Evolutionary conservation across 495 filamentous ascomycete species (phyloP), one percentile per base, ranked within the genome.

Genomic region (Aspergillus conjunctus): DNA sequence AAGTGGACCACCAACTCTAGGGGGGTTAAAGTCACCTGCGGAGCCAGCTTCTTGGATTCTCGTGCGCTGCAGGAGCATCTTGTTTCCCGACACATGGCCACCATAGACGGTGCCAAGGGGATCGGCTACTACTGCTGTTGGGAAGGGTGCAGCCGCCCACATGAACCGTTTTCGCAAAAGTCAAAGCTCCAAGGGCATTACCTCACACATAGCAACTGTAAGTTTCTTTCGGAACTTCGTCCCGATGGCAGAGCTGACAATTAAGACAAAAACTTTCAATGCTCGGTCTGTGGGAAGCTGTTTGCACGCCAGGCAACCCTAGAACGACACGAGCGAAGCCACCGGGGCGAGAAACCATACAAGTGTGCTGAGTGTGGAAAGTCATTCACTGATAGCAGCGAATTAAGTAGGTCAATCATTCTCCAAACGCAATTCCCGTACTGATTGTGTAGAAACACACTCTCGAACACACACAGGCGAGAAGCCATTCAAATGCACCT

Each of bases 261-360:
- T n/a, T 1, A 34, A 80, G 77, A 79, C 43, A 80, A 80, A 60
- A 79, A 74, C 44, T 80, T 79, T 60, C 66, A 63, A 46, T 80
- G 78, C 66, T 70, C 70, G 22, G 77, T 79, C 9, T 82, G 80
- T 57, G 75, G 75, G 2, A 81, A 82, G 58, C 51, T 69, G 1
- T 83, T 81, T 51, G 77, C 78, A 20, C 71, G 79, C 20, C 75
- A 77, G 58, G 77, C 77, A 11, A 79, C 78, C 22, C 60, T 82
- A 51, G 78, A 79, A 43, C 72, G 79, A 31, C 80, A 83, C 46
- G 77, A 79, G 65, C 79, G 80, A n/a, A 81, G 77, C n/a, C 80
- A 83, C 55, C 79, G 79, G 0, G 77, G 78, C 18, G 80, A 83
- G 59, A 83, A 81, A 61, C 80, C 79, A 0, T 81, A 77, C 54